phyloP scores from a whole-genome alignment of 2,329 filamentous ascomycete species.

The Tolypocladium ovalisporum region DNA sequence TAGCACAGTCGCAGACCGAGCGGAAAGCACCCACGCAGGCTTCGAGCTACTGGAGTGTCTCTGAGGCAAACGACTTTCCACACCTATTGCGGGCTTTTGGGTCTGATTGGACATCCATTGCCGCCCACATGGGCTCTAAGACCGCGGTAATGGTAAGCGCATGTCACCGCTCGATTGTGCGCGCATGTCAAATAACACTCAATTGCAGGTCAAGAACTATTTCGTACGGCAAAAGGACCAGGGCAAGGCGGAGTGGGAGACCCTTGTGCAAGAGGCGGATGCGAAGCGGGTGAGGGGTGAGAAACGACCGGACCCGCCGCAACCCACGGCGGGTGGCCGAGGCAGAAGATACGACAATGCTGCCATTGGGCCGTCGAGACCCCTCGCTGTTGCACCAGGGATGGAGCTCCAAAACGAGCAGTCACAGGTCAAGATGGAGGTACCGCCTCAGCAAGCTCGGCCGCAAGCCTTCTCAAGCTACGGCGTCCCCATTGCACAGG shows the following conservation, averaged over 20 bases:
- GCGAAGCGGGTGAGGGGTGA: conserved; percentile 43
- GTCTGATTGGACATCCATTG: conserved; percentile 67
- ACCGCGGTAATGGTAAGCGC: conserved; percentile 69
- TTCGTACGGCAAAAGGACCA: conserved; percentile 53
- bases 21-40: conserved; percentile 46
- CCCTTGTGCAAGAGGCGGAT: conserved; percentile 49
- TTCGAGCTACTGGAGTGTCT: conserved; percentile 82
- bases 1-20: conserved; percentile 33
- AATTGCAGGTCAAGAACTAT: conserved; percentile 54
- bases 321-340: conserved; percentile 36
- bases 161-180: not conserved
- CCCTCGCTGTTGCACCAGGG: conserved; percentile 36
- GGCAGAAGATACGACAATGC: conserved; percentile 39
- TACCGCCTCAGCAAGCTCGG: conserved; percentile 17
- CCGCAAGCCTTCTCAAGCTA: conserved; percentile 30
- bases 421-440: conserved; percentile 34
- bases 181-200: conserved; percentile 4
- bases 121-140: conserved; percentile 71
- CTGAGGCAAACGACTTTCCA: conserved; percentile 68
- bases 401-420: conserved; percentile 34
- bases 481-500: conserved; percentile 35
- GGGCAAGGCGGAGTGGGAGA: conserved; percentile 47
- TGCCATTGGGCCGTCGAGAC: conserved; percentile 19
- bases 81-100: conserved; percentile 63
- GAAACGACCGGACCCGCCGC: conserved; percentile 47